Conservation (phyloP, 495 filamentous ascomycete genomes). For the Thermochaetoides thermophila region DNA sequence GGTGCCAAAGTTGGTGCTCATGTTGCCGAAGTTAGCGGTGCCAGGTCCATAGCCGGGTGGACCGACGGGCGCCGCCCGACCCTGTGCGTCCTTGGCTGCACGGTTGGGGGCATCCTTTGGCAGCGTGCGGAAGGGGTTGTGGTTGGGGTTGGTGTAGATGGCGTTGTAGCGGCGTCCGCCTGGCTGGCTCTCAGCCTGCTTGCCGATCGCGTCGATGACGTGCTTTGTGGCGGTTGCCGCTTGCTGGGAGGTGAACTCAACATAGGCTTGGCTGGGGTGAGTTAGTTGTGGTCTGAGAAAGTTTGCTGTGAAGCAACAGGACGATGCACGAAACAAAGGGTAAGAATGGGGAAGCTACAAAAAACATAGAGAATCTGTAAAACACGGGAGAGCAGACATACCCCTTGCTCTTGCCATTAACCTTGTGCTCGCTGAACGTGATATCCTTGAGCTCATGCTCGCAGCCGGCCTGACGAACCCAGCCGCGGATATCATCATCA, state of each 20-base stretch:
- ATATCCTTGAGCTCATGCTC: constrained; percentile 84
- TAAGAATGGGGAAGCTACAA: too few species aligned
- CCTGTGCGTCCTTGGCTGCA: constrained; percentile 45
- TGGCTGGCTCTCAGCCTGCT: constrained; percentile 19
- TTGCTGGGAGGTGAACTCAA: constrained; percentile 72
- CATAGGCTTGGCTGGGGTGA: constrained; percentile 55
- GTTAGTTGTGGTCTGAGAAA: background rate
- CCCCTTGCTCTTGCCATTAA: constrained; percentile 98
- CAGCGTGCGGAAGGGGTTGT: constrained; percentile 80
- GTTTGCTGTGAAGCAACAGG: background rate
- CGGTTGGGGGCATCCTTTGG: constrained; percentile 81
- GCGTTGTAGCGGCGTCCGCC: constrained; percentile 55
- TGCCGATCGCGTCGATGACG: constrained; percentile 50
- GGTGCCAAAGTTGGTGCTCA: constrained; percentile 7
- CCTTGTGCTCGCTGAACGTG: constrained; percentile 94
- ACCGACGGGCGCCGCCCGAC: constrained; percentile 16
- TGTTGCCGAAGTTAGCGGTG: background rate
- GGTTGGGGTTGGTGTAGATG: constrained; percentile 58
- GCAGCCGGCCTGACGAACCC: constrained; percentile 57
- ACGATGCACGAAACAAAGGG: too few species aligned
- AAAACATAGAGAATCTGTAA: too few species aligned
- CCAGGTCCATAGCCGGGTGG: too few species aligned
- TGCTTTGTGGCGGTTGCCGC: constrained; percentile 78
- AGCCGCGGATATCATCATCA: constrained; percentile 86
- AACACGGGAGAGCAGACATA: constrained; percentile 29